Conservation (phyloP, 352 stramenopile genomes). For the Globisporangium nagaii region DNA sequence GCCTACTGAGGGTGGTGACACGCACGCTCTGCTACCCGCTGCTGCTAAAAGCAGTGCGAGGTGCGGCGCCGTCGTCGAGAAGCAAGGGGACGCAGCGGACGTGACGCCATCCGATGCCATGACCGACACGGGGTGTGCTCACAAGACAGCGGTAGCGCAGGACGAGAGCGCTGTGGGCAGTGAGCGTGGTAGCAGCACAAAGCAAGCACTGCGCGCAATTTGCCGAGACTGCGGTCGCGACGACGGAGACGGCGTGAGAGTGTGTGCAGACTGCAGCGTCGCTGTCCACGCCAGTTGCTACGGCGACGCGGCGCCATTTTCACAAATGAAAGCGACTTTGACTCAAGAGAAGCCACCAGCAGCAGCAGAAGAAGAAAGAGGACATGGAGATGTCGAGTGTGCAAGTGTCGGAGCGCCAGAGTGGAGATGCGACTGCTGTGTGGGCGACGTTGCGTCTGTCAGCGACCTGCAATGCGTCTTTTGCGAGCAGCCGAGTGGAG, state of each 20-base stretch:
- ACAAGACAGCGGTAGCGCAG: background rate
- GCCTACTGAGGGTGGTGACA: background rate
- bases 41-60: background rate
- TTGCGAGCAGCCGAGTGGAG: constrained; percentile 24
- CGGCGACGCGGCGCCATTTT: background rate
- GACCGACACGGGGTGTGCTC: too few species aligned
- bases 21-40: background rate
- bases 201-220: too few species aligned
- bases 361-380: background rate
- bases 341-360: background rate
- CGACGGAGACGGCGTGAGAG: constrained; percentile 10
- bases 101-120: background rate
- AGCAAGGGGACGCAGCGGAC: background rate
- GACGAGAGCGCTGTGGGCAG: background rate
- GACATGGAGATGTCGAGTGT: too few species aligned
- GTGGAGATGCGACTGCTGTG: constrained; percentile 47
- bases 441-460: constrained; percentile 12
- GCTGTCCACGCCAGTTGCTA: constrained; percentile 36
- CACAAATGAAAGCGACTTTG: background rate
- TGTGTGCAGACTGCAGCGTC: constrained; percentile 28
- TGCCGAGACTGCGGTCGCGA: constrained; percentile 2
- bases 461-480: constrained; percentile 25
- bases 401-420: background rate
- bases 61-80: background rate
- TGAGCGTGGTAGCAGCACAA: too few species aligned